Evolutionary conservation across 129 eudicot species (phyloP), one percentile per base, ranked within the genome.

Genomic region (Pseudognaphalium luteoalbum): DNA sequence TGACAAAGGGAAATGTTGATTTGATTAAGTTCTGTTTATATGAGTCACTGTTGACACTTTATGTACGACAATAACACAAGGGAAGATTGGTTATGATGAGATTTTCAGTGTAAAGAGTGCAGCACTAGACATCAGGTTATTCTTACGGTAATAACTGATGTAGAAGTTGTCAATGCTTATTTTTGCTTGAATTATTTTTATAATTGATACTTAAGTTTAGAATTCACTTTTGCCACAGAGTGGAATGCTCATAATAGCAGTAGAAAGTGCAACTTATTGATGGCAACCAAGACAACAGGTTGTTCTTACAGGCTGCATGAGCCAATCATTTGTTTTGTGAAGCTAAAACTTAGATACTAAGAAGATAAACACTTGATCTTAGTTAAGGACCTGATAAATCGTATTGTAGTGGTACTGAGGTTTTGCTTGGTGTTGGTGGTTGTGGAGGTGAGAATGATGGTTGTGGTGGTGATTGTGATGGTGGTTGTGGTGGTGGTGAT

Each of bases 391-490:
- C 70, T 80, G 78, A 44, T 76, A 76, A 57, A 82, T 75, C 16
- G 80, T 56, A 67, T 77, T 77, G 63, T 81, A 81, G 82, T 81
- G 72, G 78, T 79, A 81, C 33, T 81, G 85, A 66, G 72, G 72
- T 50, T 50, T 69, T 57, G 62, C 58, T 33, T 84, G 85, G 51
- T 82, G 81, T 34, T 34, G 41, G 41, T 35, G 41, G 41, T 35
- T 35, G 9, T 35, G 41, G 41, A 77, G 68, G 68, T 69, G 86
- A 37, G 77, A 5, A 11, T 79, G 84, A 69, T 86, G 85, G 81
- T 82, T 71, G 70, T 82, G 82, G 80, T 78, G 79, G 63, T 84
- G 81, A 17, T 42, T 72, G 66, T 75, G 78, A n/a, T 72, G 37
- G 42, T 84, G 81, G 51, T 68, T 65, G 33, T 83, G 81, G 52